Percentiles rank a stretch among this genome's conserved stretches.
These are phyloP conservation scores for Hondaea fermentalgiana DNA, from an alignment of 108 stramenopile genomes.

Conservation along the genomic window DNA sequence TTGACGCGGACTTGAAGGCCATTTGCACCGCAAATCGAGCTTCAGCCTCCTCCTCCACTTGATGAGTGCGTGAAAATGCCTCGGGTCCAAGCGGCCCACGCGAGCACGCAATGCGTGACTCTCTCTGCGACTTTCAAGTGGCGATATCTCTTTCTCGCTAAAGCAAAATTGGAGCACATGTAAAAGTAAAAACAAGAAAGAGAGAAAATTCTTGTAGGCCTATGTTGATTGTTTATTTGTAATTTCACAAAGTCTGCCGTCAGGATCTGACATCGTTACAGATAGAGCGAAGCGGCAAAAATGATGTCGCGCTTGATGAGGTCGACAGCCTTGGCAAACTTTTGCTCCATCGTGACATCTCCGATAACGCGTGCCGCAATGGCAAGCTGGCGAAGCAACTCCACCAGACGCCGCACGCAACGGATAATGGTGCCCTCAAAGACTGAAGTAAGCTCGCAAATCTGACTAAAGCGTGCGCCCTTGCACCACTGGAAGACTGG, in stretches of 20 bases:
- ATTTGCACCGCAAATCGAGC: not conserved
- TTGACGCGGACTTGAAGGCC: slow-evolving; percentile 1
- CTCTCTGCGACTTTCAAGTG: too few species aligned
- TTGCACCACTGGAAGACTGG: slow-evolving; percentile 91
- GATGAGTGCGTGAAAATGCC: too few species aligned
- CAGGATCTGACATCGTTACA: slow-evolving; percentile 34
- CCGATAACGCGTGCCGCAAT: slow-evolving; percentile 84
- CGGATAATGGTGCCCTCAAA: slow-evolving; percentile 97
- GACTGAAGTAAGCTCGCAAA: slow-evolving; percentile 82
- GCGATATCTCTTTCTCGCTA: too few species aligned
- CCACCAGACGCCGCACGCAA: slow-evolving; percentile 83
- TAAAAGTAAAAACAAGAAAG: too few species aligned
- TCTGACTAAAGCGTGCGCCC: slow-evolving; percentile 90
- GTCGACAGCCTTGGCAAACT: slow-evolving; percentile 85
- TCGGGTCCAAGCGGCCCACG: too few species aligned
- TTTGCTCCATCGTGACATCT: slow-evolving; percentile 76
- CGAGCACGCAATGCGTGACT: too few species aligned
- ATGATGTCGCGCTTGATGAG: slow-evolving; percentile 93
- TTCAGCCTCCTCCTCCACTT: too few species aligned
- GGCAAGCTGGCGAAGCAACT: slow-evolving; percentile 88
- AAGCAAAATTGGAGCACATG: too few species aligned
- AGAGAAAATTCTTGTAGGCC: too few species aligned
- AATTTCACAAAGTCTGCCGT: too few species aligned
- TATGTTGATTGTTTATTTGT: too few species aligned
- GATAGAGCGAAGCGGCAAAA: slow-evolving; percentile 85